These are phyloP conservation scores for Murraya koenigii DNA, from an alignment of 345 rosid genomes.

Conservation along the genomic window DNA sequence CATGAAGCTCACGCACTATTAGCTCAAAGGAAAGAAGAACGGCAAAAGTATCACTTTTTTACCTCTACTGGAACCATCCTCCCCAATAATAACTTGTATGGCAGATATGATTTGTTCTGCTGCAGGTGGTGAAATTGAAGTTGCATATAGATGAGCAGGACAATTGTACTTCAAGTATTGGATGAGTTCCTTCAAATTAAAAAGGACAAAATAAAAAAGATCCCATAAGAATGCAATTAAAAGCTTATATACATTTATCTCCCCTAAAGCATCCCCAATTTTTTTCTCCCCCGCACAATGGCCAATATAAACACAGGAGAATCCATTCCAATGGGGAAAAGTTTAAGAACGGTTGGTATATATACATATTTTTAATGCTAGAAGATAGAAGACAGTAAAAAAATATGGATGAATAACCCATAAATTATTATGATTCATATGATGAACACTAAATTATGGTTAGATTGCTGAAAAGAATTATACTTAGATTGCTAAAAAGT, in stretches of 20 bases:
- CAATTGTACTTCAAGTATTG: slow-evolving; percentile 67
- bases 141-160: slow-evolving; percentile 94
- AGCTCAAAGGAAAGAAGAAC: background rate
- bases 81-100: slow-evolving; percentile 83
- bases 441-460: background rate
- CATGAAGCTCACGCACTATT: background rate
- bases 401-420: background rate
- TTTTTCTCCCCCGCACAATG: background rate
- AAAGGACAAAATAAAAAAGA: background rate
- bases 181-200: slow-evolving; percentile 60
- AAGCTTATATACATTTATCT: background rate
- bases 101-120: slow-evolving; percentile 88
- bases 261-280: no score
- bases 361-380: background rate
- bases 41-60: background rate
- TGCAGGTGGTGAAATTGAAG: slow-evolving; percentile 92
- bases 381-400: background rate
- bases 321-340: background rate
- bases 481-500: slow-evolving; percentile 12
- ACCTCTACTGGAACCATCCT: slow-evolving; percentile 95
- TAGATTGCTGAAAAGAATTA: slow-evolving; percentile 9
- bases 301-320: background rate
- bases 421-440: background rate
- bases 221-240: background rate
- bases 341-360: background rate